Conservation (phyloP, 257 asterid species). For the Solanum rostratum region DNA sequence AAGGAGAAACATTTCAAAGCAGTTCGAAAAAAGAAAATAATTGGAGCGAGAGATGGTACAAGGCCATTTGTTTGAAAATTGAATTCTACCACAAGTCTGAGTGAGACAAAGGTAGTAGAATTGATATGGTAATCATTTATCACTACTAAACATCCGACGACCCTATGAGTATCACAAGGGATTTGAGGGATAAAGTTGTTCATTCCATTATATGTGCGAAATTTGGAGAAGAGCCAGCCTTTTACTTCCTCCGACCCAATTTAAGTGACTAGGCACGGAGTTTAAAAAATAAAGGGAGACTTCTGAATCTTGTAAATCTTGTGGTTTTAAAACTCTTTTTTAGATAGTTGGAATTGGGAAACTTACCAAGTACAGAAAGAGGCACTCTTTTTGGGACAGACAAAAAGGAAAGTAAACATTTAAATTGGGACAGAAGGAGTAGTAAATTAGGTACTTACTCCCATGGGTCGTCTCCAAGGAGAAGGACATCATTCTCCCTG, state of each 20-base stretch:
- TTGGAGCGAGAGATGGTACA: neutral
- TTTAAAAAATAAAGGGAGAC: too few species aligned
- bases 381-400: too few species aligned
- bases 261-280: too few species aligned
- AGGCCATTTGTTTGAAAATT: neutral
- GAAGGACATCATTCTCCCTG: constrained; percentile 97
- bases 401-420: too few species aligned
- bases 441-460: constrained; percentile 44
- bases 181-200: neutral
- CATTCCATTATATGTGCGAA: neutral
- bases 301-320: too few species aligned
- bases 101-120: neutral
- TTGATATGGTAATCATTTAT: neutral
- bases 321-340: too few species aligned
- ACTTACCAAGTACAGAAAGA: too few species aligned
- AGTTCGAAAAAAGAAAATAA: neutral
- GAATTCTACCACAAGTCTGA: neutral
- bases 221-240: neutral
- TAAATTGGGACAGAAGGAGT: too few species aligned
- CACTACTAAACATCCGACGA: neutral
- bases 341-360: too few species aligned
- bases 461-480: constrained; percentile 99
- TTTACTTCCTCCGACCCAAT: too few species aligned
- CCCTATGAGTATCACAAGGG: neutral
- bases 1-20: neutral